A percentile compares a stretch with the other conserved stretches of the same genome.
Evolutionary conservation across 1,139 yeast genomes (phyloP).

Genomic region (Pneumocystis sp.): DNA sequence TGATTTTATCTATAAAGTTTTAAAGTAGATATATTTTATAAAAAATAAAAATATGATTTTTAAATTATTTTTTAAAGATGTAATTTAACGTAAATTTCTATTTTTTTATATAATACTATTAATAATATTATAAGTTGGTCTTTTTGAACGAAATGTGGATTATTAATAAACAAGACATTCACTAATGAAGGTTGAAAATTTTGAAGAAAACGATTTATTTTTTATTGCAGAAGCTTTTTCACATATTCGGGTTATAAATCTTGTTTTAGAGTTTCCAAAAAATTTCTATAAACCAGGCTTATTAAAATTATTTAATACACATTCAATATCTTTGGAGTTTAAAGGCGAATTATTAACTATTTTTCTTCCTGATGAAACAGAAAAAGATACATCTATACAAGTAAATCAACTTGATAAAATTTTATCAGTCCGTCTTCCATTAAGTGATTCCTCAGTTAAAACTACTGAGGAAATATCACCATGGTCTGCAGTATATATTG

Average conservation of each 20-base stretch:
- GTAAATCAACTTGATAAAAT: not conserved
- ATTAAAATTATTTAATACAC: not conserved
- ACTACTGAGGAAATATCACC: not conserved
- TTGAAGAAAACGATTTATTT: not conserved
- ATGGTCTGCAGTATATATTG: not conserved
- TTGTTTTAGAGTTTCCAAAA: not conserved
- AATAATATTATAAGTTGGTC: not conserved
- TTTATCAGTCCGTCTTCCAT: not conserved
- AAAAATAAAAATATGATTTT: not conserved
- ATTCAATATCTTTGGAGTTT: not conserved
- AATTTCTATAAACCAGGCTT: not conserved
- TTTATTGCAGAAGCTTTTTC: not conserved
- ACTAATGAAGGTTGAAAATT: not conserved
- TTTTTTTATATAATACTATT: not conserved
- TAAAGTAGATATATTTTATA: not conserved
- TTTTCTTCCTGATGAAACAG: slow-evolving; percentile 1
- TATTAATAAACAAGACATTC: not conserved
- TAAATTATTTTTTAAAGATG: not conserved
- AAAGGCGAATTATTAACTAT: not conserved
- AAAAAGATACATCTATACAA: not conserved
- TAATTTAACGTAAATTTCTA: not conserved
- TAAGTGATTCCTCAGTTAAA: not conserved
- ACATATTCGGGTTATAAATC: not conserved
- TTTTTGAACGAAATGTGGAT: not conserved
- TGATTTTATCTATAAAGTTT: not conserved